These are phyloP conservation scores for Xerocomus amazonicus DNA, from an alignment of 1,284 basidiomycete genomes.

Conservation along the genomic window DNA sequence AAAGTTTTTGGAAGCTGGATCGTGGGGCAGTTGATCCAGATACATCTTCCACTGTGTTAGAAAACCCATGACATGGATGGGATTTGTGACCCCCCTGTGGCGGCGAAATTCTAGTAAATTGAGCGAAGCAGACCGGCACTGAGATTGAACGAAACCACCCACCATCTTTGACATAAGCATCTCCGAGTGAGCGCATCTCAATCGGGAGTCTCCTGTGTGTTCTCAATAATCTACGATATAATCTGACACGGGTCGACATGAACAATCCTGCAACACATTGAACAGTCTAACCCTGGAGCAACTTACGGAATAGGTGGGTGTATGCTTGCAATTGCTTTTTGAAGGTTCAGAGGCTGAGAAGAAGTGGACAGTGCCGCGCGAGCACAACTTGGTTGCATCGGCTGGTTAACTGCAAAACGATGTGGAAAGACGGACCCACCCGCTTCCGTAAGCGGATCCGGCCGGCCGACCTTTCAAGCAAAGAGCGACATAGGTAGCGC, in stretches of 20 bases:
- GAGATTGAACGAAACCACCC: background rate
- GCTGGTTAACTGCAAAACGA: too few relatives aligned
- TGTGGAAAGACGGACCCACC: too few relatives aligned
- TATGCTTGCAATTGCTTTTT: slow-evolving; percentile 64
- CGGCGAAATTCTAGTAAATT: slow-evolving; percentile 70
- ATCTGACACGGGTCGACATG: slow-evolving; percentile 38
- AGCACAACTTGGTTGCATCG: slow-evolving; percentile 25
- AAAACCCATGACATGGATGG: slow-evolving; percentile 88
- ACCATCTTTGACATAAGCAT: slow-evolving; percentile 87
- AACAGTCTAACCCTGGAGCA: slow-evolving; percentile 15
- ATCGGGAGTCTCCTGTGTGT: slow-evolving; percentile 70
- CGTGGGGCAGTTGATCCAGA: slow-evolving; percentile 65
- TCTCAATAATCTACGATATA: slow-evolving; percentile 79
- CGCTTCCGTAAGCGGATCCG: too few relatives aligned
- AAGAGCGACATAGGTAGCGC: too few relatives aligned
- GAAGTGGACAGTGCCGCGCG: slow-evolving; percentile 66
- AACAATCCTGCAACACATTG: background rate
- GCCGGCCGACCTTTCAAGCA: too few relatives aligned
- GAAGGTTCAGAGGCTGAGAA: slow-evolving; percentile 58
- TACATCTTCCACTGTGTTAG: slow-evolving; percentile 92
- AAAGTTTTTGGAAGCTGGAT: slow-evolving; percentile 43
- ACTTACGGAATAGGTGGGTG: slow-evolving; percentile 80
- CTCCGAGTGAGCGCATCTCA: slow-evolving; percentile 86
- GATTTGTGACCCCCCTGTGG: slow-evolving; percentile 78
- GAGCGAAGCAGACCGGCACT: background rate